phyloP scores from a whole-genome alignment of 306 rosid genomes.

The Castanea sativa region DNA sequence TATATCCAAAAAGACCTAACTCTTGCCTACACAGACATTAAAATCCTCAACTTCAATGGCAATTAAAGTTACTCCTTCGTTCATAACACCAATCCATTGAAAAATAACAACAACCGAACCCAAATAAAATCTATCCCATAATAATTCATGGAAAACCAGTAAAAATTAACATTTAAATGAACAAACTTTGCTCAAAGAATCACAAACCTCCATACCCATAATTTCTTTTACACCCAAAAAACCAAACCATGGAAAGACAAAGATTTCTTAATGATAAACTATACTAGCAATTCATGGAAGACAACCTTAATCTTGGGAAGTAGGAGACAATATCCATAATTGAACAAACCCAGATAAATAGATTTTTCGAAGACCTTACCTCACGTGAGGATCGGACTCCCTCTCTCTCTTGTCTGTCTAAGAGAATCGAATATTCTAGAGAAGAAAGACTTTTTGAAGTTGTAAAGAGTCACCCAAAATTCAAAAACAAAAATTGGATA shows the following conservation, averaged over 20 bases:
- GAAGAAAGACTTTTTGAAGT: neutral
- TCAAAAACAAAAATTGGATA: neutral
- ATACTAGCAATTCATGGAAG: neutral
- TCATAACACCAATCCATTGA: neutral
- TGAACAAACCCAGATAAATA: neutral
- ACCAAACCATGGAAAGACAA: neutral
- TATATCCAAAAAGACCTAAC: too few species aligned
- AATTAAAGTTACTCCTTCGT: neutral
- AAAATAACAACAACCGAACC: neutral
- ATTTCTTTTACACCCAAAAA: neutral
- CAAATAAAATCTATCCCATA: neutral
- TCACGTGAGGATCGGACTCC: neutral
- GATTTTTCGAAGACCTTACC: slow-evolving; percentile 15
- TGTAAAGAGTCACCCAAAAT: neutral
- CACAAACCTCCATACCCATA: neutral
- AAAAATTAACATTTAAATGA: neutral
- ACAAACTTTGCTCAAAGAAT: neutral
- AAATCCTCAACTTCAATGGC: slow-evolving; percentile 6
- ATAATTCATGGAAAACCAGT: slow-evolving; percentile 14
- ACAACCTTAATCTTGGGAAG: slow-evolving; percentile 3
- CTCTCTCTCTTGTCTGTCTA: neutral
- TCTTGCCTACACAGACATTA: too few species aligned
- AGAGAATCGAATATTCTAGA: slow-evolving; percentile 11
- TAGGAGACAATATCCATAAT: neutral
- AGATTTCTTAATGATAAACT: neutral